Base-by-base conservation (phyloP, 2,329 filamentous ascomycete species). In the Lecanosticta acicola region DNA sequence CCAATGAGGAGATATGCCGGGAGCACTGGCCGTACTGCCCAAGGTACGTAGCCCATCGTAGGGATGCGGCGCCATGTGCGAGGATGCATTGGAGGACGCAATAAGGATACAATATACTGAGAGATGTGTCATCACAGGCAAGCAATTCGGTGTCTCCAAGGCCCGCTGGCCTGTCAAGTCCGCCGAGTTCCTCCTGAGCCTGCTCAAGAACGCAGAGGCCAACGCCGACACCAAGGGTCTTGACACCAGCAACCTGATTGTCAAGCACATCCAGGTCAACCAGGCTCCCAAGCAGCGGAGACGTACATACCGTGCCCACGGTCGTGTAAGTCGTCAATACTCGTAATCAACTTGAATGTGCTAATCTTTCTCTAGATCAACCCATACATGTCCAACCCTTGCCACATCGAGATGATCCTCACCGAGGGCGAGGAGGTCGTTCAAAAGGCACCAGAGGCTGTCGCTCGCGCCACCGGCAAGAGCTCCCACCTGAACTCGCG, bases 241-340 rank as follows among this genome's bases (percentile, higher is more conserved):
- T 68, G 89, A 98, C 77, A 97, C 90, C 70, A 84, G 84, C 77
- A 94, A 94, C 81, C 80, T 98, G 70, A 77, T 97, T 71, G 87
- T 98, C 78, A 96, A 96, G 87, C 94, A 96, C 86, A 98, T 98
- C 78, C 93, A 98, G 81, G 93, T 98, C 82, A 98, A 98, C 87
- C 93, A 98, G 82, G 94, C 93, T 65, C 93, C 93, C 68, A 97
- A 97, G 85, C 91, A 97, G 82, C 85, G 93, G 72, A 84, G 93
- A 78, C 85, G 93, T 75, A 98, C 93, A 71, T 98, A 98, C 87
- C 90, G 93, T 84, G 94, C 94, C 59, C 93, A 98, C 83, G 93
- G 93, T 84, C 89, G 93, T 80, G 91, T 96, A 94, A 68, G 90
- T 88, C 43, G 45, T 35, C 20, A n/a, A 17, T 19, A 13, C n/a